Evolutionary conservation across 306 rosid genomes (phyloP), one percentile per base, ranked within the genome.

Genomic region (Morella rubra): DNA sequence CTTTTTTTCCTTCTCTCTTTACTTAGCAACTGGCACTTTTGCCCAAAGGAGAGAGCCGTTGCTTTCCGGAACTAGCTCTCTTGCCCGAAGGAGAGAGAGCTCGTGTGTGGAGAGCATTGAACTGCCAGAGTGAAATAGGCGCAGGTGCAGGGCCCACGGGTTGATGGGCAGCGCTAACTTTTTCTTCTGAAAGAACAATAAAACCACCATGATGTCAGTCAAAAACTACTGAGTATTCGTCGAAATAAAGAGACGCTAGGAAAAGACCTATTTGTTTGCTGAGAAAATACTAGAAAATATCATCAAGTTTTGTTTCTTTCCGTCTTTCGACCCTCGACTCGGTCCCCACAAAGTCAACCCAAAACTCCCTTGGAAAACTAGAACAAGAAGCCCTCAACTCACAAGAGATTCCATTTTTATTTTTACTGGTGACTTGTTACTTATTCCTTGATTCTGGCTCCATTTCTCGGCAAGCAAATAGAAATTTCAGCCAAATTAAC

Each of bases 181-280:
- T 81, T 95, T 97, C 79, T 92, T 95, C 99, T 95, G 93, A 72
- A 71, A n/a, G n/a, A n/a, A 14, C 51, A 7, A 74, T 5, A 20
- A 3, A 59, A 49, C 20, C n/a, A 51, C 47, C 8, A 24, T 54
- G 75, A 27, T 24, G 53, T 79, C 7, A 71, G 59, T 18, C 0
- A 1, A 50, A 42, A 58, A 6, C 1, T 0, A 10, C 15, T 10
- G 37, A 56, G 13, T 20, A 19, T 8, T 19, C 62, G 32, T 20
- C 9, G 14, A 58, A 8, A 10, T 37, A 58, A 9, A 56, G 11
- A 10, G 13, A 47, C 51, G 14, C 51, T 13, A 47, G 50, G 11
- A 47, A 47, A 37, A 58, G 9, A 8, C 20, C 0, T 32, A 79
- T 81, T 76, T 78, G 80, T 72, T 41, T 77, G 51, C 40, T 56